Base-by-base conservation (phyloP, 768 basidiomycete species). In the Calvatia gigantea region DNA sequence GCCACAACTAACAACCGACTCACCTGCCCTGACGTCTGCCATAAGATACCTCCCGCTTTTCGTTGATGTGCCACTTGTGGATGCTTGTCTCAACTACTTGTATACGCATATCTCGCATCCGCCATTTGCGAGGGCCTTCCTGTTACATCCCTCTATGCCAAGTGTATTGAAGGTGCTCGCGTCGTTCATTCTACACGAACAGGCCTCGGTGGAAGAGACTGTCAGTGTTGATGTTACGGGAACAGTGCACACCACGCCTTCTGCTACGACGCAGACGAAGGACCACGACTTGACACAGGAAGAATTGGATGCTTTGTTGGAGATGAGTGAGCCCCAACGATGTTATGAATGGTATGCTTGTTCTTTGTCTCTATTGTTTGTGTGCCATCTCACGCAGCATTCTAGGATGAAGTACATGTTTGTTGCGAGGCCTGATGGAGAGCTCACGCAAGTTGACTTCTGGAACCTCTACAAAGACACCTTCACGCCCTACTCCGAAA, bases 331-430 rank as follows among this genome's bases (percentile, higher is more conserved):
- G 62, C 92, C 91, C 11, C 79, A 88, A 58, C 78, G 92, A 9
- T 93, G 89, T 65, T 89, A 84, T 62, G 87, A 91, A 64, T 94
- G 91, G 91, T 90, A 64, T 38, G 77, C 45, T 33, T 12, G 41
- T 31, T 2, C 58, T 31, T 19, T 51, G 14, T 21, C 27, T 31
- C 43, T 6, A 15, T 21, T 33, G 29, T 41, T 32, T 19, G 27
- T 42, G 14, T 42, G 15, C 47, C 49, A 27, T 64, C 12, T 23
- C 9, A 42, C 41, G n/a, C n/a, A 45, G 17, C 38, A 32, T 48
- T 14, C 21, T 64, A 94, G 96, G 96, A 96, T 99, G 90, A 86
- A 84, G 65, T 70, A 78, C n/a, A 89, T 92, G 78, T 98, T 95
- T 63, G 78, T 87, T 14, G 75, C 85, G 15, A 86, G 86, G 58